Base-by-base conservation (phyloP, 345 rosid genomes). In the Populus deltoides region DNA sequence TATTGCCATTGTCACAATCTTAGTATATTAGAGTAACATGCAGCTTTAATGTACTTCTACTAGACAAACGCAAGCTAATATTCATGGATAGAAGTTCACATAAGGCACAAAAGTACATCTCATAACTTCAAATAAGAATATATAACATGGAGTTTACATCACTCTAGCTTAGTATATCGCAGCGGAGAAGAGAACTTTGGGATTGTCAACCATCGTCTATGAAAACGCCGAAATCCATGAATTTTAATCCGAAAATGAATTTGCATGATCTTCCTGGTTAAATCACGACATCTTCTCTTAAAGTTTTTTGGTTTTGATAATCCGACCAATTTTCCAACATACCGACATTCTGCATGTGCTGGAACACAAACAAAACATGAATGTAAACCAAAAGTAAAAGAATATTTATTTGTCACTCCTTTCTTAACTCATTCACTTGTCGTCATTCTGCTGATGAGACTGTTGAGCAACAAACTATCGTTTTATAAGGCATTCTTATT, bases 201-300 rank as follows among this genome's bases (percentile, higher is more conserved):
- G 68, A 88, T 41, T 72, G 78, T 83, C 69, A 86, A 80, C 92
- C 89, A 92, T 72, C 85, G 85, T 69, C 84, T 85, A 38, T 79
- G 86, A 78, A 94, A 89, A 57, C 89, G 89, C 55, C 72, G 68
- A 84, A 89, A 90, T 8, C 93, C 93, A 10, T 84, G 89, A 70
- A 92, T 87, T 86, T 85, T 94, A 61, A 94, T 85, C 39, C 90
- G 86, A 75, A 80, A 89, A 72, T 85, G 91, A 65, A 90, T 78
- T 80, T 82, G 87, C 81, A 77, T 91, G 74, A 91, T 84, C 86
- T 86, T 91, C 79, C 70, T 89, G 55, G 82, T 73, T 47, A 92
- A 72, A 35, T 85, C 85, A 57, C 81, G 74, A 70, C 83, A 90
- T 85, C 90, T 88, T 61, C 77, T 78, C 83, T 80, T 89, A 70